phyloP scores from a whole-genome alignment of 2,329 filamentous ascomycete species.

The Pezicula neosporulosa region DNA sequence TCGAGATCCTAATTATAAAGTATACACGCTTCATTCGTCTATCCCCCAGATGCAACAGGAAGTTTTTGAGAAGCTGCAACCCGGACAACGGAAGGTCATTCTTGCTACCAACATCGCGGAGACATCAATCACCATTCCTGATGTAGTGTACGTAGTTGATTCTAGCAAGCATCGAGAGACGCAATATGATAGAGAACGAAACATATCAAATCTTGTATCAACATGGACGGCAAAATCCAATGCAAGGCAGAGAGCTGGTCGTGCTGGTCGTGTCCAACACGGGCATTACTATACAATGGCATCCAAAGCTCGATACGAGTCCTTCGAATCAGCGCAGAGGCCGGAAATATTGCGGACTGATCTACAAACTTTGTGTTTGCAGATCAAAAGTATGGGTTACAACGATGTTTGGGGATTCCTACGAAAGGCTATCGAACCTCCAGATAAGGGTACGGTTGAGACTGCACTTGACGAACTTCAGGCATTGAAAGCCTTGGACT shows the following conservation, averaged over 20 bases:
- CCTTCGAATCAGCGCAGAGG: conserved; percentile 72
- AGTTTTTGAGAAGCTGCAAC: conserved; percentile 72
- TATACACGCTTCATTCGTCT: conserved; percentile 86
- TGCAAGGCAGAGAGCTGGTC: conserved; percentile 87
- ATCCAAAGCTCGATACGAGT: conserved; percentile 84
- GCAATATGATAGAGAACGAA: conserved; percentile 80
- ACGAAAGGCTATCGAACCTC: conserved; percentile 79
- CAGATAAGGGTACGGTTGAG: conserved; percentile 75
- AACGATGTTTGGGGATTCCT: conserved; percentile 76
- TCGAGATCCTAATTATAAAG: conserved; percentile 74
- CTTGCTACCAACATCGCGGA: conserved; percentile 95
- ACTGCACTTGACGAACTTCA: conserved; percentile 73
- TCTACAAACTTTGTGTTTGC: conserved; percentile 86
- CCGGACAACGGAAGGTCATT: conserved; percentile 83
- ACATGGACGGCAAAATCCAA: conserved; percentile 90
- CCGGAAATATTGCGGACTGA: conserved; percentile 90
- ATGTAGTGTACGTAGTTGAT: conserved; percentile 92
- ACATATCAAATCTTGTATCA: conserved; percentile 87
- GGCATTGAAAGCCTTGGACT: conserved; percentile 84
- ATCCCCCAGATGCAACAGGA: conserved; percentile 82
- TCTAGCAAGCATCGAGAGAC: conserved; percentile 92
- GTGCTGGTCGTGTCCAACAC: conserved; percentile 85
- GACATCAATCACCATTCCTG: conserved; percentile 96
- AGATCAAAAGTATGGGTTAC: conserved; percentile 89
- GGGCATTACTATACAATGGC: conserved; percentile 90